Conservation (phyloP, 495 filamentous ascomycete species). For the Penicillium canariense region DNA sequence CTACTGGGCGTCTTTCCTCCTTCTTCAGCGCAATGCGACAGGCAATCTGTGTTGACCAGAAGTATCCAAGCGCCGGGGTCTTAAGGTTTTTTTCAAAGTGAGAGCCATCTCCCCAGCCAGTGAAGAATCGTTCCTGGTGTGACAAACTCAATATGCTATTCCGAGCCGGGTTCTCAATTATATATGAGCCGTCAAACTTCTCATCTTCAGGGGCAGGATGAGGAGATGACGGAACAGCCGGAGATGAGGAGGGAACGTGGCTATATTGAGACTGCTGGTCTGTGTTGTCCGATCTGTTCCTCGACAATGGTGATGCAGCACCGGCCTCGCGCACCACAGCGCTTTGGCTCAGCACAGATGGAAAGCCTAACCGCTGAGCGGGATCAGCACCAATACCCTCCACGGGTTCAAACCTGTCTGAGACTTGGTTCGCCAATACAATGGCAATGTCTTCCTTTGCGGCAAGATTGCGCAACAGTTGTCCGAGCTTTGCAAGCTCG, state of each 20-base stretch:
- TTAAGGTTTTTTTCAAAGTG: constrained; percentile 50
- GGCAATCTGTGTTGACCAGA: constrained; percentile 87
- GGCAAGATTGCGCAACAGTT: constrained; percentile 71
- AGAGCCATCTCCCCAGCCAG: constrained; percentile 76
- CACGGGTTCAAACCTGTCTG: constrained; percentile 67
- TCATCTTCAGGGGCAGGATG: constrained; percentile 36
- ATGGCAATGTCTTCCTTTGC: constrained; percentile 70
- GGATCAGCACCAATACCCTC: constrained; percentile 8
- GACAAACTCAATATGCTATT: constrained; percentile 64
- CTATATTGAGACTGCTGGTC: constrained; percentile 19
- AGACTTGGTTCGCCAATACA: constrained; percentile 94
- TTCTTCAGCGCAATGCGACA: constrained; percentile 78
- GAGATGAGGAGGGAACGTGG: constrained; percentile 29
- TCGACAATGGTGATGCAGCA: constrained; percentile 22
- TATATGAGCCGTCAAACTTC: constrained; percentile 39
- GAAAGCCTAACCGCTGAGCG: constrained; percentile 11
- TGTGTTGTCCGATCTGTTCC: constrained; percentile 7
- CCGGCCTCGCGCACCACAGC: constrained; percentile 19
- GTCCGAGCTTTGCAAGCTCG: constrained; percentile 75
- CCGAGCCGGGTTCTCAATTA: constrained; percentile 37
- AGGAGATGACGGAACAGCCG: constrained; percentile 28
- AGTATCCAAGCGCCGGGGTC: constrained; percentile 80
- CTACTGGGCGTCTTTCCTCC: constrained; percentile 24
- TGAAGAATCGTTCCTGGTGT: constrained; percentile 91
- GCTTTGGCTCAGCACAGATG: constrained; percentile 17